Base-by-base conservation (phyloP, 73 alveolate genomes). In the Tetrahymena borealis region DNA sequence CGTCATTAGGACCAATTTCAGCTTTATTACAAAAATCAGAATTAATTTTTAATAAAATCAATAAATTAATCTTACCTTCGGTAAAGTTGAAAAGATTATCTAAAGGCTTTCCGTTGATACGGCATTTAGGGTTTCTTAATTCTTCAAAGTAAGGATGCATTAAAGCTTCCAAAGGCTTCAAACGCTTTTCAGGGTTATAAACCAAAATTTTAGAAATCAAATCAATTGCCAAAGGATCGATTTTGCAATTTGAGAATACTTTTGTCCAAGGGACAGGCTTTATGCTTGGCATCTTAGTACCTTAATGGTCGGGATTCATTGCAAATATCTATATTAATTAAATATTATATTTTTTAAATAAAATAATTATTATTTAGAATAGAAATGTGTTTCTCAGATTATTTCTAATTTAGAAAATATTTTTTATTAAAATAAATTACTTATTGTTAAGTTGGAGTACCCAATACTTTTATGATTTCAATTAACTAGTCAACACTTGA, bases 401-500 rank as follows among this genome's bases (percentile, higher is more conserved):
- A 91, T 7, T 96, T 97, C 13, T 38, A 39, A 15, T 39, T 2
- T 39, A 92, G 20, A 79, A 96, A 92, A 91, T 94, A 97, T 38
- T 93, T 90, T n/a, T 97, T 98, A 90, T 95, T 97, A 98, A 97
- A 96, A n/a, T 94, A 90, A 35, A 42, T 35, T 42, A 97, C 93
- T 90, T 97, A 94, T 28, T 97, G 96, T 90, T 94, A 94, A 13
- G 96, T 94, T 3, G 99, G 99, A n/a, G 99, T 97, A 11, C 99
- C 99, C 39, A 97, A 93, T 36, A 96, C 96, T 95, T 96, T 97
- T 38, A 97, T 95, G 0, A 97, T 97, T 92, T 97, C 99, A 33
- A 97, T 97, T 20, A 97, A 79, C 92, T 97, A 94, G 78, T 96
- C 98, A 85, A 96, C 97, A 18, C 97, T 97, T 12, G 95, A 92